Percentiles rank a stretch among this genome's conserved stretches.
phyloP scores from a whole-genome alignment of 139 green algal genomes.

The Raphidocelis subcapitata region DNA sequence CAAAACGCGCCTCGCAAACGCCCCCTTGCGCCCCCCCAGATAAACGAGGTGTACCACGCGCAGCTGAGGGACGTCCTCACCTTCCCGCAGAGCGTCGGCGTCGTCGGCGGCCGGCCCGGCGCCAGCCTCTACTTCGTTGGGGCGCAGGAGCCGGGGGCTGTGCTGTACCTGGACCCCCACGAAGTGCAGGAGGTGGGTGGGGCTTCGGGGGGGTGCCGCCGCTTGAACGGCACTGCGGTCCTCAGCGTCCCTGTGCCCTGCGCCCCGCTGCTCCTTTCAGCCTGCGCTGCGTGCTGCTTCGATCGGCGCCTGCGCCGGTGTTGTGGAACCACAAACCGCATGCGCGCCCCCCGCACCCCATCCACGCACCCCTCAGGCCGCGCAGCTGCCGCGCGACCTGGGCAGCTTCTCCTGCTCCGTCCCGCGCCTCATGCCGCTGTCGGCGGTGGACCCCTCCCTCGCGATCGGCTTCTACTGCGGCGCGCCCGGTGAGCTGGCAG shows the following conservation, averaged over 20 bases:
- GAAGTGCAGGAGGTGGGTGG: slow-evolving; percentile 55
- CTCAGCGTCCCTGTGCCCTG: not conserved
- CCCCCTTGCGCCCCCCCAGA: slow-evolving; percentile 51
- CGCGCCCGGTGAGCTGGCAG: slow-evolving; percentile 47
- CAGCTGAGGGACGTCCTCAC: slow-evolving; percentile 76
- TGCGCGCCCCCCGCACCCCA: not conserved
- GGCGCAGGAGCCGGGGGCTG: slow-evolving; percentile 50
- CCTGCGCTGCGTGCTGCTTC: not conserved
- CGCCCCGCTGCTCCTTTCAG: not conserved
- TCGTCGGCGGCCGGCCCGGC: slow-evolving; percentile 83
- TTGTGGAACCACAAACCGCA: not conserved
- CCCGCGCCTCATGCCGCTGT: slow-evolving; percentile 59
- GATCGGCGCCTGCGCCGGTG: not conserved
- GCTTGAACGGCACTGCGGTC: not conserved
- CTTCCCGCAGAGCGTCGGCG: slow-evolving; percentile 82
- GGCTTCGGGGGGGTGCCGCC: not conserved
- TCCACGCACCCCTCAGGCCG: not conserved
- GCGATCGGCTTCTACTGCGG: slow-evolving; percentile 85
- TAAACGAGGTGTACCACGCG: slow-evolving; percentile 74
- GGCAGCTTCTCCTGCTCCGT: slow-evolving; percentile 39
- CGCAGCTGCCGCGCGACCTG: not conserved
- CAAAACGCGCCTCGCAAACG: too few species aligned
- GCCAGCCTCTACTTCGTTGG: slow-evolving; percentile 89
- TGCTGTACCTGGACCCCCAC: slow-evolving; percentile 88
- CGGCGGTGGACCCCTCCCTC: slow-evolving; percentile 79